phyloP scores from a whole-genome alignment of 2,329 filamentous ascomycete species.

The Acrodontium crateriforme region DNA sequence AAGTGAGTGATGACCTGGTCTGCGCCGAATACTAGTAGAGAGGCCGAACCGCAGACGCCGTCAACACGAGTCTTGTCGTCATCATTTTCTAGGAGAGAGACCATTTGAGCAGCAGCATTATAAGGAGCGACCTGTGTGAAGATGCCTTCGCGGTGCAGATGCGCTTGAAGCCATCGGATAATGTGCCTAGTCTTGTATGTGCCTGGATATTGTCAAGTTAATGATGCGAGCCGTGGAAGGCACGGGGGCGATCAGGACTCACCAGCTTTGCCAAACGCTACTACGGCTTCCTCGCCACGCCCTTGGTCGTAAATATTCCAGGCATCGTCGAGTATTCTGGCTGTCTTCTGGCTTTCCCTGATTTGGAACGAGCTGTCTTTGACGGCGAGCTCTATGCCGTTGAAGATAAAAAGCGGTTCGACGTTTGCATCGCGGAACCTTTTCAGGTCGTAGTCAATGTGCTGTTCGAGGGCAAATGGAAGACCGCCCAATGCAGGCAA shows the following conservation, averaged over 20 bases:
- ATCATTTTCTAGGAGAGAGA: slow-evolving; percentile 68
- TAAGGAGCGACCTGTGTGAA: slow-evolving; percentile 76
- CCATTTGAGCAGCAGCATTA: slow-evolving; percentile 70
- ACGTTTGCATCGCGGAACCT: slow-evolving; percentile 54
- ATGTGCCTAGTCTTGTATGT: slow-evolving; percentile 59
- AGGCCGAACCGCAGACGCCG: slow-evolving; percentile 70
- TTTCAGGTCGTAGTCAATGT: slow-evolving; percentile 64
- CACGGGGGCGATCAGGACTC: slow-evolving; percentile 11
- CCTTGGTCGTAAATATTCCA: slow-evolving; percentile 80
- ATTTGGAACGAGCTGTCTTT: slow-evolving; percentile 14
- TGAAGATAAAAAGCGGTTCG: slow-evolving; percentile 80
- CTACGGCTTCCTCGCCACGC: slow-evolving; percentile 65
- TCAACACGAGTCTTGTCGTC: slow-evolving; percentile 43
- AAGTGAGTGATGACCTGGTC: slow-evolving; percentile 56
- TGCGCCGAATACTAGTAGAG: slow-evolving; percentile 74
- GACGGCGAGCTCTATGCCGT: slow-evolving; percentile 51
- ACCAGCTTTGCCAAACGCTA: slow-evolving; percentile 77
- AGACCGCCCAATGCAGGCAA: slow-evolving; percentile 80
- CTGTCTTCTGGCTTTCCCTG: slow-evolving; percentile 14
- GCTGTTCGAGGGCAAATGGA: slow-evolving; percentile 58
- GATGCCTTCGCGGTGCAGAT: slow-evolving; percentile 54
- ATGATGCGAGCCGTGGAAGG: background rate
- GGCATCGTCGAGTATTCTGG: slow-evolving; percentile 37
- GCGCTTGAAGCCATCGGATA: slow-evolving; percentile 61
- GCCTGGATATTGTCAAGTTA: slow-evolving; percentile 34